Conservation (phyloP, 2,329 filamentous ascomycete species). For the Tolypocladium amazonense region DNA sequence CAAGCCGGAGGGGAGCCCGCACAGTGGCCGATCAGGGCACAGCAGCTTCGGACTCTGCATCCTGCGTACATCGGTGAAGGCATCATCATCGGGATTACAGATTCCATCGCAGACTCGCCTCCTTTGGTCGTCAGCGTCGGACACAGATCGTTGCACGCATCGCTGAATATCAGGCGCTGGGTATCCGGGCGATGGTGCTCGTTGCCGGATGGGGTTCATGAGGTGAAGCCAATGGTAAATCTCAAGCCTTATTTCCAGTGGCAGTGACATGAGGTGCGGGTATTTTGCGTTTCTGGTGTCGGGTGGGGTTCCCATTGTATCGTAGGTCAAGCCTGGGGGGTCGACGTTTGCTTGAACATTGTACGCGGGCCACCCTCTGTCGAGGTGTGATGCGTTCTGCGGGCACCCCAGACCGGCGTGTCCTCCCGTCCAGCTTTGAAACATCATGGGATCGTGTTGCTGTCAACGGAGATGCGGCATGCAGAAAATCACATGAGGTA, state of each 20-base stretch:
- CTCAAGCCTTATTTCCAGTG: slow-evolving; percentile 33
- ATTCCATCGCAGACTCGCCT: neutral
- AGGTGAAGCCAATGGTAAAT: slow-evolving; percentile 33
- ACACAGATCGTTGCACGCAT: slow-evolving; percentile 18
- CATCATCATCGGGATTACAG: neutral
- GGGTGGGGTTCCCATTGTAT: neutral
- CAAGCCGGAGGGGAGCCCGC: slow-evolving; percentile 28
- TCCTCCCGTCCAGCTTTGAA: neutral
- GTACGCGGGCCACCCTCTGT: neutral
- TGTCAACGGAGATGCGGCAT: neutral
- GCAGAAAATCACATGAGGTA: neutral
- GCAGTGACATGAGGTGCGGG: slow-evolving; percentile 20
- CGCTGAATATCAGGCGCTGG: slow-evolving; percentile 20
- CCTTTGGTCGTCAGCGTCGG: slow-evolving; percentile 2
- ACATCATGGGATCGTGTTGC: neutral
- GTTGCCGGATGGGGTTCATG: slow-evolving; percentile 25
- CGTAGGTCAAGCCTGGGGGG: neutral
- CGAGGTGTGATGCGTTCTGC: neutral
- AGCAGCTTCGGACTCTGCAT: slow-evolving; percentile 8
- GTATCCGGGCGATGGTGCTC: slow-evolving; percentile 28
- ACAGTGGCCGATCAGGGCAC: slow-evolving; percentile 23
- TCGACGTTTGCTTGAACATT: neutral
- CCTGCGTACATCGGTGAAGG: neutral
- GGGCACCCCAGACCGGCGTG: neutral
- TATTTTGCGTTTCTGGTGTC: neutral